Evolutionary conservation across 176 grass and related monocot species (phyloP).

Genomic region (Tillandsia fasciculata): DNA sequence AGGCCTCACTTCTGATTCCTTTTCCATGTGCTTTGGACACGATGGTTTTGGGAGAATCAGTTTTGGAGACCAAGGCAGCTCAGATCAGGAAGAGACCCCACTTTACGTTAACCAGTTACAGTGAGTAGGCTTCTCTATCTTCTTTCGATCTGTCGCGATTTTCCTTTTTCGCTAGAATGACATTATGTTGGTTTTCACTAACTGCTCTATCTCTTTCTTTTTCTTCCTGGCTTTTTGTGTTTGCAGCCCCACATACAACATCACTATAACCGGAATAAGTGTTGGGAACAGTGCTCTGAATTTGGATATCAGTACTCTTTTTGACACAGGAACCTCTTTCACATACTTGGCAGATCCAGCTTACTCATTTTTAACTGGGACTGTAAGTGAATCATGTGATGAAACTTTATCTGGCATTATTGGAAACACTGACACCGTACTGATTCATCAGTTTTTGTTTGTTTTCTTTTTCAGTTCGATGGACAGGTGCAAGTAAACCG

Average conservation of each 20-base stretch:
- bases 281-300: conserved; percentile 37
- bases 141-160: background rate
- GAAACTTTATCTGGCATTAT: background rate
- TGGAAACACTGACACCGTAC: background rate
- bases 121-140: conserved; percentile 26
- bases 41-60: conserved; percentile 69
- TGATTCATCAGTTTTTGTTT: background rate
- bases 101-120: conserved; percentile 43
- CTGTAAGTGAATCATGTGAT: conserved; percentile 34
- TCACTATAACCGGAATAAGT: conserved; percentile 34
- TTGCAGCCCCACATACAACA: conserved; percentile 52
- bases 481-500: conserved; percentile 41
- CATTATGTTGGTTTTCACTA: background rate
- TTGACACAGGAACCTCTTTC: conserved; percentile 82
- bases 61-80: conserved; percentile 71
- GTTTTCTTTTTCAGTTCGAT: conserved; percentile 50
- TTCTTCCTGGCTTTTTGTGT: conserved; percentile 1
- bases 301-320: conserved; percentile 45
- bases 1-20: conserved; percentile 54
- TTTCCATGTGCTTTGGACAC: conserved; percentile 79
- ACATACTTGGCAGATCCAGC: conserved; percentile 65
- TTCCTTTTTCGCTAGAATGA: background rate
- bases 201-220: background rate
- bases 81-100: conserved; percentile 60
- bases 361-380: conserved; percentile 55